Evolutionary conservation across 768 basidiomycete genomes (phyloP), one percentile per base, ranked within the genome.

Genomic region (Boletus rex-veris): DNA sequence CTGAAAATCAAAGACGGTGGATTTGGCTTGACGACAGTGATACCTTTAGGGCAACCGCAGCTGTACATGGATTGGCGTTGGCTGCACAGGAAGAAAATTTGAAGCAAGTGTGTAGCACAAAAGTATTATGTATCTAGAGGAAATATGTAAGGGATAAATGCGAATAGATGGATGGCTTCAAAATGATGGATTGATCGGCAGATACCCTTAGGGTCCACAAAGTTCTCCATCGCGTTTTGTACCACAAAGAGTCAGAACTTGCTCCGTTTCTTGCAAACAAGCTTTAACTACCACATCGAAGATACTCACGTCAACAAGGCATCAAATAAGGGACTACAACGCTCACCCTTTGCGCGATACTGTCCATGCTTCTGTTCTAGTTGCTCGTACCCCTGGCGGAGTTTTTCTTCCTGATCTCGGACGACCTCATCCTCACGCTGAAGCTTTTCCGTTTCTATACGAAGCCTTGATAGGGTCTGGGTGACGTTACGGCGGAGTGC

Each of bases 401-500:
- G 58, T 48, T 68, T 74, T 45, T 73, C 63, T 51, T 80, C 78
- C 45, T 75, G 76, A 21, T 70, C 68, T 19, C 69, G 71, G 43
- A 79, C 66, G 28, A 72, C 73, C 49, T 69, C 61, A 46, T 77
- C 74, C 48, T 77, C 74, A 6, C 67, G 70, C 18, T 72, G 70
- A 38, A 79, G 68, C 42, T 65, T 72, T 59, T 79, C 74, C 3
- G 74, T 63, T 58, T 79, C 74, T 31, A 67, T 43, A 21, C 69
- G 67, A 12, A 79, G 66, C 38, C 68, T 71, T 46, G 74, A 72
- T 18, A 75, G 57, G 12, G 77, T 73, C 19, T 70, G 59, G 1
- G 72, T 59, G 42, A 88, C 82, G 50, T 82, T 80, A 30, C 75
- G 68, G 46, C 84, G 83, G 24, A 88, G 71, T 30, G 64, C 73